Conservation (phyloP, 768 basidiomycete genomes). For the Amanita muscaria region DNA sequence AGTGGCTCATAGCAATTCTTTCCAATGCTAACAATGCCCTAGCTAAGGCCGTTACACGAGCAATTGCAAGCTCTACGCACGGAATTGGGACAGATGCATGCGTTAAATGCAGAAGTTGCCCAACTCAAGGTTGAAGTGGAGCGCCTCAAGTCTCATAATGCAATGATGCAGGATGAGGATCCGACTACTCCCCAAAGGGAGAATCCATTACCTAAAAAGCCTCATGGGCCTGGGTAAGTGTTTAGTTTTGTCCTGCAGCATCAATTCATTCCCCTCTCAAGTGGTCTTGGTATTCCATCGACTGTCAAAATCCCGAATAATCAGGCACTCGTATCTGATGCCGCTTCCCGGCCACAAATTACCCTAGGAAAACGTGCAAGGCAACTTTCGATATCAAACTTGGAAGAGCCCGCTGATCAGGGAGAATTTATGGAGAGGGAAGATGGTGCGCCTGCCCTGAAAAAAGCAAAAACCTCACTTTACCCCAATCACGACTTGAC, state of each 20-base stretch:
- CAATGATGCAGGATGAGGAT: background rate
- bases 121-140: slow-evolving; percentile 25
- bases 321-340: background rate
- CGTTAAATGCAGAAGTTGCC: slow-evolving; percentile 24
- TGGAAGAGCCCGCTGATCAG: background rate
- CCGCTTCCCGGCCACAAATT: background rate
- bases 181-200: slow-evolving; percentile 19
- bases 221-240: slow-evolving; percentile 14
- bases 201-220: slow-evolving; percentile 10
- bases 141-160: slow-evolving; percentile 8
- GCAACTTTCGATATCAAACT: background rate
- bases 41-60: slow-evolving; percentile 42
- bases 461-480: slow-evolving; percentile 9
- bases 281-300: slow-evolving; percentile 19
- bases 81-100: slow-evolving; percentile 31
- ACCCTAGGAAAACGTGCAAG: slow-evolving; percentile 4
- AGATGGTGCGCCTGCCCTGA: background rate
- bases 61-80: slow-evolving; percentile 39
- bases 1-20: background rate
- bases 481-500: too few species aligned
- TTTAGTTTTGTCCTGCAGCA: background rate
- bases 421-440: slow-evolving; percentile 1
- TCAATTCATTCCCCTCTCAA: slow-evolving; percentile 5
- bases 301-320: background rate
- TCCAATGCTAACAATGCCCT: slow-evolving; percentile 1